Evolutionary conservation across 2,329 filamentous ascomycete species (phyloP).

Genomic region (Colletotrichum cuscutae): DNA sequence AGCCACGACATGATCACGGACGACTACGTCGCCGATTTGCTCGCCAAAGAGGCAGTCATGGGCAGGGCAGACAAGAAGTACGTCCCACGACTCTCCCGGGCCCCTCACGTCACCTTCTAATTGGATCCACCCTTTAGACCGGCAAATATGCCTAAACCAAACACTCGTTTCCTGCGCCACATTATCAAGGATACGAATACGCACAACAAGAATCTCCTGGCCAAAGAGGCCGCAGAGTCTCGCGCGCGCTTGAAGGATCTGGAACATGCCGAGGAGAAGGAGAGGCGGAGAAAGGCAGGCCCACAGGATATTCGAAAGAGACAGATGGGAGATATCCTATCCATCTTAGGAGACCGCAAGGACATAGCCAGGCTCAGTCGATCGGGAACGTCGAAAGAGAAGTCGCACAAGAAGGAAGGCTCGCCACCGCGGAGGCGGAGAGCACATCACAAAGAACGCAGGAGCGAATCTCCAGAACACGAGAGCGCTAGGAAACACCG

Average conservation of each 20-base stretch:
- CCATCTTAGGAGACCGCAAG: conserved; percentile 60
- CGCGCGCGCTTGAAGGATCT: conserved; percentile 74
- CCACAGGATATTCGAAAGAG: conserved; percentile 63
- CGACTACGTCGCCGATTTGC: conserved; percentile 82
- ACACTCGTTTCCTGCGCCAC: conserved; percentile 88
- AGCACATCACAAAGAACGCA: conserved; percentile 6
- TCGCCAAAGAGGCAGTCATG: conserved; percentile 82
- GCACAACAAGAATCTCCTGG: conserved; percentile 88
- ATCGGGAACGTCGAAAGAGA: conserved; percentile 25
- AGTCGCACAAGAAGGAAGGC: conserved; percentile 1
- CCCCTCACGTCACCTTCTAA: conserved; percentile 5
- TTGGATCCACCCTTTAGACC: conserved; percentile 57
- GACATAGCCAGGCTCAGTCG: conserved; percentile 32
- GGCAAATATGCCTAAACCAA: conserved; percentile 81
- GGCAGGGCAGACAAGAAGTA: conserved; percentile 70
- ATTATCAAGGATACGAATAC: conserved; percentile 88
- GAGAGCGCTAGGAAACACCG: not conserved
- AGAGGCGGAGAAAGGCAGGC: conserved; percentile 57
- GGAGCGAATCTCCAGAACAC: conserved; percentile 33
- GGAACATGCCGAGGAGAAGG: conserved; percentile 57
- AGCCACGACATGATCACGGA: conserved; percentile 71
- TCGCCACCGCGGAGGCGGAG: conserved; percentile 8
- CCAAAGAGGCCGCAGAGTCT: conserved; percentile 85
- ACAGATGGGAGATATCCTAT: conserved; percentile 70
- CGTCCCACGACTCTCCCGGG: conserved; percentile 36